These are phyloP conservation scores for Colletotrichum sublineola DNA, from an alignment of 2,329 filamentous ascomycete species.

Conservation along the genomic window DNA sequence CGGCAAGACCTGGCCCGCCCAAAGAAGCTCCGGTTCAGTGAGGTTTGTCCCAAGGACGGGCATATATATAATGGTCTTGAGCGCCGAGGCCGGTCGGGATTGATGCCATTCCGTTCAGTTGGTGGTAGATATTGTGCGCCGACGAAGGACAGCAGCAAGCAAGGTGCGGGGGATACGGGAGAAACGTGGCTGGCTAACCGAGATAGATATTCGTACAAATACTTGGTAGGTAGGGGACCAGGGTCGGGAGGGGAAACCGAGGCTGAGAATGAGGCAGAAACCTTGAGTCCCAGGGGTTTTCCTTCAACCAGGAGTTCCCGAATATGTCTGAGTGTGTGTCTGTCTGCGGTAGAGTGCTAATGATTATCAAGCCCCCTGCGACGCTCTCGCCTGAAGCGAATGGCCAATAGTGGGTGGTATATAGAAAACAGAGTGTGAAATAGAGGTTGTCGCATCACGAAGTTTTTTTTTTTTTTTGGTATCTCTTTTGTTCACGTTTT, in stretches of 20 bases:
- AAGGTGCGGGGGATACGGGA: neutral
- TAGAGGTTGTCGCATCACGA: conserved; percentile 25
- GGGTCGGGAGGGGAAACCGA: conserved; percentile 29
- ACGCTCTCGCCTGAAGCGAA: conserved; percentile 8
- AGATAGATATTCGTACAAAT: neutral
- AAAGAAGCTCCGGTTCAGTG: conserved; percentile 15
- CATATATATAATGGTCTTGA: neutral
- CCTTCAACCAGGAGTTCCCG: conserved; percentile 19
- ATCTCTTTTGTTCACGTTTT: neutral
- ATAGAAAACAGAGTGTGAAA: conserved; percentile 16
- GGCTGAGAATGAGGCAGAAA: conserved; percentile 33
- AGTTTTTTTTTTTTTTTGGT: neutral
- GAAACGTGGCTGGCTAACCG: conserved; percentile 19
- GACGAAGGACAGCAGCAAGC: neutral
- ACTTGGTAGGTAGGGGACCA: neutral
- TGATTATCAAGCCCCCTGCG: conserved; percentile 17
- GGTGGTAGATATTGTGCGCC: neutral
- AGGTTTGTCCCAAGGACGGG: neutral
- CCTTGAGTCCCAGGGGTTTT: conserved; percentile 16
- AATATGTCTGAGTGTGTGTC: conserved; percentile 17
- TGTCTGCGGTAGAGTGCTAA: conserved; percentile 34
- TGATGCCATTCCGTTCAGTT: neutral
- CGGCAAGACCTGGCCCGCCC: conserved; percentile 28
- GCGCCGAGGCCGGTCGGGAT: neutral
- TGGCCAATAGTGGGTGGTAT: conserved; percentile 15